A percentile compares a stretch with the other conserved stretches of the same genome.
These are phyloP conservation scores for Obba rivulosa DNA, from an alignment of 768 basidiomycete genomes.

Conservation along the genomic window DNA sequence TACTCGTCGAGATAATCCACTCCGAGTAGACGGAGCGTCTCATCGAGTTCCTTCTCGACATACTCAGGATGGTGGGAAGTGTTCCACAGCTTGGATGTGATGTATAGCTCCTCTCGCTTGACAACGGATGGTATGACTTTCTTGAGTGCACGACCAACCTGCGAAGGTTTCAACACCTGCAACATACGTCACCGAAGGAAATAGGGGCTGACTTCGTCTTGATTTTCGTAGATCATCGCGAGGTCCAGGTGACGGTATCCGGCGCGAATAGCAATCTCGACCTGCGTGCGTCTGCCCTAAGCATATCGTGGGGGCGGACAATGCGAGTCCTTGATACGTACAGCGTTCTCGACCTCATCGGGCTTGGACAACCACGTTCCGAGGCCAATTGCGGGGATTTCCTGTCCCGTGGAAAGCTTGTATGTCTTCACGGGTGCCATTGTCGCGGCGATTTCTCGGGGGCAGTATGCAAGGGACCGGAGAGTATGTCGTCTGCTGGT, in stretches of 20 bases:
- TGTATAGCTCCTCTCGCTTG: conserved; percentile 74
- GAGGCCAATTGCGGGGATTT: conserved; percentile 73
- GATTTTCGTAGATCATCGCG: conserved; percentile 76
- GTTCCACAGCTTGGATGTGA: conserved; percentile 85
- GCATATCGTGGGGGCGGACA: too few species aligned
- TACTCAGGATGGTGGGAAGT: conserved; percentile 56
- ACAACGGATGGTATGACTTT: conserved; percentile 75
- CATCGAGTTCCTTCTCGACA: conserved; percentile 72
- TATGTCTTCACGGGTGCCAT: conserved; percentile 40
- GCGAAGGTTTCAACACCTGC: too few species aligned
- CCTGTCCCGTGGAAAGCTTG: conserved; percentile 41
- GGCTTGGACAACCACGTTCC: conserved; percentile 80
- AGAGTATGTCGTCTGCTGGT: not conserved
- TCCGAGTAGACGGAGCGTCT: conserved; percentile 68
- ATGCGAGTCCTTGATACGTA: too few species aligned
- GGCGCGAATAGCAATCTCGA: conserved; percentile 65
- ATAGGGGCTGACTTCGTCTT: conserved; percentile 43
- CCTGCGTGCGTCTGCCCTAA: conserved; percentile 33
- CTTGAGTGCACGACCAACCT: conserved; percentile 66
- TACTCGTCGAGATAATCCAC: conserved; percentile 79
- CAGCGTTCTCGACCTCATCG: conserved; percentile 70
- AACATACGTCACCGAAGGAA: not conserved
- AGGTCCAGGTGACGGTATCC: conserved; percentile 87
- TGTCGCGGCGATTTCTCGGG: not conserved
- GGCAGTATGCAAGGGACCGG: not conserved